These are phyloP conservation scores for Curvularia lunata DNA, from an alignment of 2,329 filamentous ascomycete species.

Conservation along the genomic window DNA sequence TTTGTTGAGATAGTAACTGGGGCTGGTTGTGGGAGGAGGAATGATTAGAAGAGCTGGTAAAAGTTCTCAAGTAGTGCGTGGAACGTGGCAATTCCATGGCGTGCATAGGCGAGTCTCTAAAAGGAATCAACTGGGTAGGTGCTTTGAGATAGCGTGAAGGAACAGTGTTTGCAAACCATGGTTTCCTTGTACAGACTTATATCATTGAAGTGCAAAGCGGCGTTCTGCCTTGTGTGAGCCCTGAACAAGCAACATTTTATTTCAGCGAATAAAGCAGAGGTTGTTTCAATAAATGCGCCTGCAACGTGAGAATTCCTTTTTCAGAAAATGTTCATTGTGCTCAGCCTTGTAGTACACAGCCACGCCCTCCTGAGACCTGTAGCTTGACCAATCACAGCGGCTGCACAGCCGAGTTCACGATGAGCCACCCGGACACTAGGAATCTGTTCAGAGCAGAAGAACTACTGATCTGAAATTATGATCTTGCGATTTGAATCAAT, in stretches of 20 bases:
- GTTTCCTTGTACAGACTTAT: background rate
- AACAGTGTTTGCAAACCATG: background rate
- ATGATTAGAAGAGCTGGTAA: slow-evolving; percentile 4
- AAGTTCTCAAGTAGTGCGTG: slow-evolving; percentile 6
- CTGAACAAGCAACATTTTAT: background rate
- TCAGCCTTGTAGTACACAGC: background rate
- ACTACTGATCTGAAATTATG: background rate
- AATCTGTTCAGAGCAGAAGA: background rate
- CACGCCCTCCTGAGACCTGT: background rate
- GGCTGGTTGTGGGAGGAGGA: slow-evolving; percentile 6
- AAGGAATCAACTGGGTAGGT: background rate
- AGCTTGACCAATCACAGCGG: background rate
- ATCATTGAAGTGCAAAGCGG: background rate
- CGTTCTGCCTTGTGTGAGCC: background rate
- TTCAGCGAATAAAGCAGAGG: background rate
- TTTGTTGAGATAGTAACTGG: slow-evolving; percentile 4
- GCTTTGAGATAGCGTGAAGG: background rate
- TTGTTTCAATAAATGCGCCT: background rate
- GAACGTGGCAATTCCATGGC: slow-evolving; percentile 23
- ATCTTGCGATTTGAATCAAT: background rate
- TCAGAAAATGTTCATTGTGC: background rate
- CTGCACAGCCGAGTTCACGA: slow-evolving; percentile 1
- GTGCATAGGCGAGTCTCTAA: slow-evolving; percentile 11
- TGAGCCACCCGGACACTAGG: background rate
- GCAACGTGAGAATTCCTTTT: background rate